Conservation (phyloP, 257 asterid genomes). For the Jasminum sambac region DNA sequence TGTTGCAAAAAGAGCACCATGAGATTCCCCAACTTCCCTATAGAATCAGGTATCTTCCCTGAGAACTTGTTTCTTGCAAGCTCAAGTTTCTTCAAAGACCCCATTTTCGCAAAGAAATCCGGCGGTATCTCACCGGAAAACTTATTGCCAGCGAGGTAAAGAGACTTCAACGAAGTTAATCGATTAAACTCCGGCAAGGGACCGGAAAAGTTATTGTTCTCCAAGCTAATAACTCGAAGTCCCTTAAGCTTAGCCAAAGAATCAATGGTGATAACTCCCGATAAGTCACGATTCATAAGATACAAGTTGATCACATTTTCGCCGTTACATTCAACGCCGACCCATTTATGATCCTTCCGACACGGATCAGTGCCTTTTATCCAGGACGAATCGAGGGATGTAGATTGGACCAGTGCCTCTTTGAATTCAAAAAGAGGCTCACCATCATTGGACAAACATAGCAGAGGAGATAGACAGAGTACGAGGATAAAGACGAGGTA, state of each 20-base stretch:
- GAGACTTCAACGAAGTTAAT: constrained; percentile 53
- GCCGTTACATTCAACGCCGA: constrained; percentile 55
- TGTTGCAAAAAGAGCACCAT: constrained; percentile 41
- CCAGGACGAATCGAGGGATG: constrained; percentile 66
- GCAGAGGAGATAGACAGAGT: constrained; percentile 21
- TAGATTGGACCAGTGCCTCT: constrained; percentile 40
- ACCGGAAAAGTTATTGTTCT: constrained; percentile 61
- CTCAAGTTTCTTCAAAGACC: constrained; percentile 54
- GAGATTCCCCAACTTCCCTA: constrained; percentile 32
- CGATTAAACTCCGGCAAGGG: constrained; percentile 54
- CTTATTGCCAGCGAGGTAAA: constrained; percentile 42
- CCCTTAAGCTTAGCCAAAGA: constrained; percentile 36
- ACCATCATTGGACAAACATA: constrained; percentile 43
- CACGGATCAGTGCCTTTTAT: constrained; percentile 58
- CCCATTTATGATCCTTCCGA: constrained; percentile 44
- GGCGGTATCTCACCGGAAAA: constrained; percentile 63
- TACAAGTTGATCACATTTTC: constrained; percentile 38
- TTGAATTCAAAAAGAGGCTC: constrained; percentile 60
- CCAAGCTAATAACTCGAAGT: constrained; percentile 52
- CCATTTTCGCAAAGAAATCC: constrained; percentile 45
- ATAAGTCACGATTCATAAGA: constrained; percentile 48
- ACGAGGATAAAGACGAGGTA: constrained; percentile 33
- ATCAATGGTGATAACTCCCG: constrained; percentile 39
- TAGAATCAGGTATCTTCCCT: constrained; percentile 59
- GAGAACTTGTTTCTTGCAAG: constrained; percentile 53